phyloP scores from a whole-genome alignment of 768 basidiomycete species.

The Leccinum variicolor region DNA sequence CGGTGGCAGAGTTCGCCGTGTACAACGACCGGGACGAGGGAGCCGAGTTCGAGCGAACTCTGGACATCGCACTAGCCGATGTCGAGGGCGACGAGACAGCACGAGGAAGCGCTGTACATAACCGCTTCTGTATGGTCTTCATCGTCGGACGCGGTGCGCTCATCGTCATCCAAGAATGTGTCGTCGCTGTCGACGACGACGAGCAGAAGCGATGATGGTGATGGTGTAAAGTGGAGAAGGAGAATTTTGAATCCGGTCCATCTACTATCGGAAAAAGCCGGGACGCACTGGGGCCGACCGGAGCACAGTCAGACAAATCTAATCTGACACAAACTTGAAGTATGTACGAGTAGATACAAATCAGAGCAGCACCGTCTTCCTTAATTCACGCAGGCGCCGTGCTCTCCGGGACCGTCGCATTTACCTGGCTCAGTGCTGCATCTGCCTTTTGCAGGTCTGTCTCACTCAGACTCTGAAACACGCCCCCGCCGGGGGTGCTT shows the following conservation, averaged over 20 bases:
- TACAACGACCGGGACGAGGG: conserved; percentile 42
- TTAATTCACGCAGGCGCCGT: not conserved
- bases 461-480: conserved; percentile 79
- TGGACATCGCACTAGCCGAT: conserved; percentile 31
- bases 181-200: conserved; percentile 15
- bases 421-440: conserved; percentile 72
- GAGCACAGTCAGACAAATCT: not conserved
- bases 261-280: conserved; percentile 20
- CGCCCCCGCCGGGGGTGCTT: conserved; percentile 86
- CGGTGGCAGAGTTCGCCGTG: conserved; percentile 30
- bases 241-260: not conserved
- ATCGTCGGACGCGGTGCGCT: conserved; percentile 39
- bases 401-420: conserved; percentile 11
- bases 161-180: conserved; percentile 21
- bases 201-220: not conserved
- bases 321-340: not conserved
- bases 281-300: conserved; percentile 1
- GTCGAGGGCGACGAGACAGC: conserved; percentile 25
- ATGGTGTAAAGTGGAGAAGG: not conserved
- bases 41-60: conserved; percentile 44
- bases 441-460: conserved; percentile 85
- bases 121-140: conserved; percentile 51
- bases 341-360: conserved; percentile 16
- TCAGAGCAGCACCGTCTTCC: not conserved
- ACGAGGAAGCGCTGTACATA: conserved; percentile 44